These are phyloP conservation scores for Zopfia rhizophila DNA, from an alignment of 2,329 filamentous ascomycete species.

Conservation along the genomic window DNA sequence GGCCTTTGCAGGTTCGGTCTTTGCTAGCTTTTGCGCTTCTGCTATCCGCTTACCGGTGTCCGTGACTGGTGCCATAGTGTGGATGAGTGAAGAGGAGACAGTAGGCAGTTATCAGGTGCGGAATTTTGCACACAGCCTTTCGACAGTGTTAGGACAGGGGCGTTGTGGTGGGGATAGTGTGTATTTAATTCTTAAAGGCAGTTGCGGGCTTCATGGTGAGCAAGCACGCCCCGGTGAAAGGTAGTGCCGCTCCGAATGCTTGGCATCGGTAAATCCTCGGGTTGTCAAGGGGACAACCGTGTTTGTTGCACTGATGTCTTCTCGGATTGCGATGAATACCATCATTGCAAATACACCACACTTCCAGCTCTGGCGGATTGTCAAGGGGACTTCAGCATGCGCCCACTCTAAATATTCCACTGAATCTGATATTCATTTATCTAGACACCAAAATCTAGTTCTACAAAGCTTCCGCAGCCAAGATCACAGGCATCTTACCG, in stretches of 20 bases:
- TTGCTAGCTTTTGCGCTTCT: constrained; percentile 86
- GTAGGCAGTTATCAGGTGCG: background rate
- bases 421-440: too few species aligned
- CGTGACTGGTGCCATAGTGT: constrained; percentile 45
- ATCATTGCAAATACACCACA: background rate
- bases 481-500: too few species aligned
- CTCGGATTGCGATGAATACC: constrained; percentile 1
- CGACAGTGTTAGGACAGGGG: constrained; percentile 1
- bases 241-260: constrained; percentile 4
- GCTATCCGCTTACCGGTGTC: constrained; percentile 75
- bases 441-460: too few species aligned
- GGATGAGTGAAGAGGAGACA: constrained; percentile 3
- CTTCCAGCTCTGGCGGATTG: too few species aligned
- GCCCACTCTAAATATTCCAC: too few species aligned
- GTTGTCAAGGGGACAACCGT: constrained; percentile 1
- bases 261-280: constrained; percentile 1
- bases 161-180: background rate
- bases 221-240: constrained; percentile 2
- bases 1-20: constrained; percentile 83
- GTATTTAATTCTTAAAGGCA: constrained; percentile 6
- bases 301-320: too few species aligned
- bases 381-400: too few species aligned
- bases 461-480: too few species aligned
- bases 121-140: too few species aligned
- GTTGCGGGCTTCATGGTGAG: constrained; percentile 20